Base-by-base conservation (phyloP, 768 basidiomycete species). In the Auriscalpium vulgare region DNA sequence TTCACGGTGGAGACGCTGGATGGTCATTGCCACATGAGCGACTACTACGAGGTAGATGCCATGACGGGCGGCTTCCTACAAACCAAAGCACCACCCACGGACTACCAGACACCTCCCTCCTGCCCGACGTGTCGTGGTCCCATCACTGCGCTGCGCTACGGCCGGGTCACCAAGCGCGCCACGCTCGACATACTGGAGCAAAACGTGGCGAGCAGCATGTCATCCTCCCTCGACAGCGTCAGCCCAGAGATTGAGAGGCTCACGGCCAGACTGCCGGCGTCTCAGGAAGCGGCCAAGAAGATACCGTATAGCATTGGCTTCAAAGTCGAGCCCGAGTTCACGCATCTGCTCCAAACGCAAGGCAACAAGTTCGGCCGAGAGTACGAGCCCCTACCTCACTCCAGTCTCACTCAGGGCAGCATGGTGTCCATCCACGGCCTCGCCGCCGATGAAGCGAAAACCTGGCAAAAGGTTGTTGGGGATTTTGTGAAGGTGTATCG, bases 1-100 rank as follows among this genome's bases (percentile, higher is more conserved):
- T 73, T 75, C 60, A 75, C 75, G 0, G 69, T 73, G 7, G 72
- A 71, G 56, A 72, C 72, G 0, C 63, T 76, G 4, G 74, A 76
- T 46, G 73, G 73, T 0, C 64, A 68, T 44, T 70, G 68, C 57
- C 52, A 60, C 3, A 63, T 75, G 59, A 21, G 47, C 10, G 56
- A 64, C 0, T 70, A 66, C 57, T 75, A 75, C 57, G 51, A 60
- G 8, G 23, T 57, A 9, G 64, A 69, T 46, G 8, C 16, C 0
- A 56, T 66, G 51, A 29, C 29, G 29, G 71, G 67, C 9, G 36
- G 34, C 1, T 72, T 59, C 56, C 43, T 58, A 0, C 58, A 54
- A 0, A 63, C 64, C 29, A 65, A 65, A n/a, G 56, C 61, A 3
- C 72, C 70, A 1, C 64, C 67, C 1, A 47, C 66, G 36, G 66